Evolutionary conservation across 306 rosid genomes (phyloP).

Genomic region (Casuarina glauca): DNA sequence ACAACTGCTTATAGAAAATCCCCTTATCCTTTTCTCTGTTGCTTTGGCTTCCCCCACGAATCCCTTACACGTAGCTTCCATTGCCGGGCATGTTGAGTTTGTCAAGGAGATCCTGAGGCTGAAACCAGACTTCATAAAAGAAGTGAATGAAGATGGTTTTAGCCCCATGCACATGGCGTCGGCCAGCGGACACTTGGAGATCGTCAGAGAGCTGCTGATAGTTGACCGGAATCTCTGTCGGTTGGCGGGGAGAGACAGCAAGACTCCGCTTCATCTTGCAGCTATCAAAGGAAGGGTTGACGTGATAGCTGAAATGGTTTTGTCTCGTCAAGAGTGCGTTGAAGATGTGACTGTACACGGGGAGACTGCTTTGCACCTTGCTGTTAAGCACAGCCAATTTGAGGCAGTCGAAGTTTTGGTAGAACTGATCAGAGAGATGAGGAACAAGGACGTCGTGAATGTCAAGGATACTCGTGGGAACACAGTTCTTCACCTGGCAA

Average conservation of each 20-base stretch:
- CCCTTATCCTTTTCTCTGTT: background rate
- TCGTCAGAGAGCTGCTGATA: slow-evolving; percentile 28
- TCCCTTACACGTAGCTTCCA: slow-evolving; percentile 19
- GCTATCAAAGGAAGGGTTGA: slow-evolving; percentile 33
- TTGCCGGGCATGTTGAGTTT: slow-evolving; percentile 18
- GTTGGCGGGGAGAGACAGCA: slow-evolving; percentile 22
- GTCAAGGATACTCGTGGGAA: slow-evolving; percentile 26
- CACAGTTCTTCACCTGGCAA: slow-evolving; percentile 36
- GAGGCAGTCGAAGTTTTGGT: slow-evolving; percentile 19
- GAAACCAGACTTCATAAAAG: slow-evolving; percentile 23
- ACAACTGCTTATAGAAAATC: slow-evolving; percentile 15
- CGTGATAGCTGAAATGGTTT: slow-evolving; percentile 23
- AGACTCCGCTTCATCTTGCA: slow-evolving; percentile 41
- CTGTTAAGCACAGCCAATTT: slow-evolving; percentile 33
- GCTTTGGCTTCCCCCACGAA: slow-evolving; percentile 1
- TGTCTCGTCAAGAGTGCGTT: slow-evolving; percentile 33
- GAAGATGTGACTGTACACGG: slow-evolving; percentile 25
- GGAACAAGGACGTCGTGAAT: background rate
- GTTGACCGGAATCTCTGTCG: slow-evolving; percentile 29
- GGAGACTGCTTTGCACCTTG: slow-evolving; percentile 35
- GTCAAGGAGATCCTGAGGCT: slow-evolving; percentile 21
- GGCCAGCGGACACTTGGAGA: slow-evolving; percentile 32
- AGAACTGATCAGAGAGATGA: slow-evolving; percentile 10
- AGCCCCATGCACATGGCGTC: slow-evolving; percentile 33
- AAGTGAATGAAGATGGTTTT: slow-evolving; percentile 30